Base-by-base conservation (phyloP, 176 grass and related monocot genomes). In the Pontederia crassipes region DNA sequence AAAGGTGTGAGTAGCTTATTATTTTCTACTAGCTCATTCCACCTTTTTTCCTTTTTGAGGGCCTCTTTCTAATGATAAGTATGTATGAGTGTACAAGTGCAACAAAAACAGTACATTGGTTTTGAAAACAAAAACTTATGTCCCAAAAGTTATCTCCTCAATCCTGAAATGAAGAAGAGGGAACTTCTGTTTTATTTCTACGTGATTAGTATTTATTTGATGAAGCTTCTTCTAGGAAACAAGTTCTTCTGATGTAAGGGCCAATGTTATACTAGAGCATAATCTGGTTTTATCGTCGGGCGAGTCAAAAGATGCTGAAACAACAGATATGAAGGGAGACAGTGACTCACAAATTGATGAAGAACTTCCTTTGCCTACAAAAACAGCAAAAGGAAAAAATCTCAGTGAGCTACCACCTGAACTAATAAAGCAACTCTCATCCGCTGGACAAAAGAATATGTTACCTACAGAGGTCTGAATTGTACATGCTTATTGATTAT, bases 361-460 rank as follows among this genome's bases (percentile, higher is more conserved):
- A 67, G 70, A 77, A 27, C 46, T n/a, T 61, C 10, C 72, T 67
- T 75, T 58, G 28, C 46, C 62, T 59, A 45, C 45, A 67, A 59
- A 15, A 40, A 17, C 29, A 66, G 58, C 52, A 16, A 80, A 79
- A 40, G 56, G 29, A 72, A 77, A 14, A 27, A 80, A 58, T 40
- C 46, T 51, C 32, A 56, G 48, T 56, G 56, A 14, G 49, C 17
- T 86, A 35, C 67, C 83, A 63, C 70, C 80, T 72, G 86, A 86
- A 63, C 45, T 74, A 47, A 63, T 70, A 57, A 80, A 86, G 57
- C 77, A 85, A 70, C 64, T 80, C 58, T 67, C 61, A 69, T 85
- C 82, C 66, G 58, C 76, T 54, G 79, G 88, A 68, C 78, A 75
- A 65, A 82, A 83, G 57, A 82, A 81, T 78, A 66, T 95, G 48